These are phyloP conservation scores for Paragyromitra xinjiangensis DNA, from an alignment of 495 filamentous ascomycete species.

Conservation along the genomic window DNA sequence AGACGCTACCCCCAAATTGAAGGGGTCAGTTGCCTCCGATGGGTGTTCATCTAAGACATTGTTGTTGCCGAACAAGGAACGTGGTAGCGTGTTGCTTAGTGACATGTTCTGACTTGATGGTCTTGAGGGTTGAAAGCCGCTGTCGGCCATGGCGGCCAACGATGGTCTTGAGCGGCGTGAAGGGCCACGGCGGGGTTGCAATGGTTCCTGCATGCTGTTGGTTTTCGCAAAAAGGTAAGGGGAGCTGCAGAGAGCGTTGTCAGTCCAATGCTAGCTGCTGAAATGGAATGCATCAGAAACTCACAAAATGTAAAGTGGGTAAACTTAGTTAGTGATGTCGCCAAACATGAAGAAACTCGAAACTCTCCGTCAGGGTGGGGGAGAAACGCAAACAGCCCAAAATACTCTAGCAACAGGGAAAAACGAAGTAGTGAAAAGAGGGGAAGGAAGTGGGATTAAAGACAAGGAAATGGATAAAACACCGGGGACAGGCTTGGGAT, in stretches of 20 bases:
- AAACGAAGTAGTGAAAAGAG: constrained; percentile 42
- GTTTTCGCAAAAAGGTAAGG: constrained; percentile 42
- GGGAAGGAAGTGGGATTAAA: constrained; percentile 44
- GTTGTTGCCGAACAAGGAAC: constrained; percentile 45
- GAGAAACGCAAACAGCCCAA: constrained; percentile 33
- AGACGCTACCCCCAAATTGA: constrained; percentile 49
- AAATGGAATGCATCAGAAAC: constrained; percentile 22
- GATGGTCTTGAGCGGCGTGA: constrained; percentile 57
- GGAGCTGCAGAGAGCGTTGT: constrained; percentile 30
- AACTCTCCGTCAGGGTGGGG: constrained; percentile 26
- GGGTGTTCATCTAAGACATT: constrained; percentile 50
- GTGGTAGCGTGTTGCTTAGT: constrained; percentile 42
- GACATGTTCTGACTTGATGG: constrained; percentile 29
- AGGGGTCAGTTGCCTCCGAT: constrained; percentile 47
- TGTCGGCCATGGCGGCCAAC: constrained; percentile 56
- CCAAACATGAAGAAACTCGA: constrained; percentile 44
- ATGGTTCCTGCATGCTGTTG: constrained; percentile 45
- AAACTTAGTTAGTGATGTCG: constrained; percentile 47
- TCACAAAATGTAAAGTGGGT: constrained; percentile 22
- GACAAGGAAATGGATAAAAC: constrained; percentile 34
- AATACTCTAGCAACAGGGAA: constrained; percentile 31
- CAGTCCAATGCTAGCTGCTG: constrained; percentile 21
- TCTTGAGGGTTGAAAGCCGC: constrained; percentile 52
- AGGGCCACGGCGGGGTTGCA: constrained; percentile 48
- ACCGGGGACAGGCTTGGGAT: constrained; percentile 42